These are phyloP conservation scores for Calonectria pteridis DNA, from an alignment of 2,329 filamentous ascomycete species.

Conservation along the genomic window DNA sequence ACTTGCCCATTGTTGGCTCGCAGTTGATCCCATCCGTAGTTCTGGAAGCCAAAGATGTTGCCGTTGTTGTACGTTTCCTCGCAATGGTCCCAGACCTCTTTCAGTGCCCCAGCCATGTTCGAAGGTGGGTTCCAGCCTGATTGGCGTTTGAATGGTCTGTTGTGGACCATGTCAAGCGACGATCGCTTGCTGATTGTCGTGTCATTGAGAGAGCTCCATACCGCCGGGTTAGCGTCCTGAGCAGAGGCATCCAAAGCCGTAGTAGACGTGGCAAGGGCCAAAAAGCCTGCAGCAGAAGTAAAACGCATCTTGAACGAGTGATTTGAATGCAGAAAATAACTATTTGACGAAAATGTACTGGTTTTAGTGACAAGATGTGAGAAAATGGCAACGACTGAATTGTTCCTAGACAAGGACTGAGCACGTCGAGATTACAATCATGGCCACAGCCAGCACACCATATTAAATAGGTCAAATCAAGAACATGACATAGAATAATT, in stretches of 20 bases:
- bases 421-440: neutral
- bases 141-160: constrained; percentile 45
- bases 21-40: constrained; percentile 52
- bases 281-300: constrained; percentile 32
- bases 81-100: constrained; percentile 49
- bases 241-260: constrained; percentile 37
- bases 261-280: constrained; percentile 41
- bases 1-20: constrained; percentile 46
- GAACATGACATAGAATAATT: neutral
- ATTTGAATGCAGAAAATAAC: neutral
- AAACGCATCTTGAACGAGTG: constrained; percentile 41
- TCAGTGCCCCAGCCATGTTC: constrained; percentile 40
- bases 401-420: neutral
- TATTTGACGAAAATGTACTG: neutral
- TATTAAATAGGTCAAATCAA: neutral
- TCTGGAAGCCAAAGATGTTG: constrained; percentile 44
- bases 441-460: too few species aligned
- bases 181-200: constrained; percentile 27
- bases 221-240: constrained; percentile 39
- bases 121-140: constrained; percentile 47
- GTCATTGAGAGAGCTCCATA: constrained; percentile 42
- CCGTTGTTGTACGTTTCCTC: constrained; percentile 43
- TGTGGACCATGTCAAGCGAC: constrained; percentile 24
- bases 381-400: neutral
- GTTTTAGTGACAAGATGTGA: neutral